phyloP scores from a whole-genome alignment of 2,329 filamentous ascomycete genomes.

The Fusarium torulosum region DNA sequence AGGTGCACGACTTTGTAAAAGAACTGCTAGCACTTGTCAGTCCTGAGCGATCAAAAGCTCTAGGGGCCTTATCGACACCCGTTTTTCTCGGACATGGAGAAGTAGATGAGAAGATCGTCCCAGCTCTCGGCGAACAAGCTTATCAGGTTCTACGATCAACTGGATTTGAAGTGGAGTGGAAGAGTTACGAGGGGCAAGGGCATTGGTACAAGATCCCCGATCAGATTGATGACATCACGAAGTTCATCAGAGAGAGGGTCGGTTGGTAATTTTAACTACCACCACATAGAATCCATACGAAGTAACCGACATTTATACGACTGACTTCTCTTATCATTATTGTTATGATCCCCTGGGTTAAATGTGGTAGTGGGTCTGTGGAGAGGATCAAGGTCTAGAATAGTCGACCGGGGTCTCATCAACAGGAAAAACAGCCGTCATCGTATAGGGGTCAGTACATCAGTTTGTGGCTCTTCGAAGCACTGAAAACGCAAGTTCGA shows the following conservation, averaged over 20 bases:
- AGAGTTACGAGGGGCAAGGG: constrained; percentile 56
- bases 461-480: constrained; percentile 29
- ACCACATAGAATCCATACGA: not conserved
- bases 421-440: constrained; percentile 15
- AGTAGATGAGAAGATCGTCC: constrained; percentile 55
- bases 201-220: constrained; percentile 64
- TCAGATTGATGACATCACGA: constrained; percentile 57
- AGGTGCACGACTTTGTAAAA: constrained; percentile 49
- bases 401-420: not conserved
- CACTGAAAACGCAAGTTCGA: constrained; percentile 36
- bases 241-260: constrained; percentile 44
- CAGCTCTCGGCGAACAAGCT: constrained; percentile 51
- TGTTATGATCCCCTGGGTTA: not conserved
- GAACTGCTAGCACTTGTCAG: constrained; percentile 48
- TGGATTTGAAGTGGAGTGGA: constrained; percentile 47
- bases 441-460: constrained; percentile 36
- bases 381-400: not conserved
- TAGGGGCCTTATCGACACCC: constrained; percentile 48
- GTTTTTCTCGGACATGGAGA: constrained; percentile 60
- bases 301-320: not conserved
- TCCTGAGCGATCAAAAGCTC: constrained; percentile 6
- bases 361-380: not conserved
- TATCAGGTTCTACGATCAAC: constrained; percentile 46
- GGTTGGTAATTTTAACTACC: not conserved
- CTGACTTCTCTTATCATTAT: not conserved